Evolutionary conservation across 495 filamentous ascomycete species (phyloP), one percentile per base, ranked within the genome.

Genomic region (Penicillium coffeae): DNA sequence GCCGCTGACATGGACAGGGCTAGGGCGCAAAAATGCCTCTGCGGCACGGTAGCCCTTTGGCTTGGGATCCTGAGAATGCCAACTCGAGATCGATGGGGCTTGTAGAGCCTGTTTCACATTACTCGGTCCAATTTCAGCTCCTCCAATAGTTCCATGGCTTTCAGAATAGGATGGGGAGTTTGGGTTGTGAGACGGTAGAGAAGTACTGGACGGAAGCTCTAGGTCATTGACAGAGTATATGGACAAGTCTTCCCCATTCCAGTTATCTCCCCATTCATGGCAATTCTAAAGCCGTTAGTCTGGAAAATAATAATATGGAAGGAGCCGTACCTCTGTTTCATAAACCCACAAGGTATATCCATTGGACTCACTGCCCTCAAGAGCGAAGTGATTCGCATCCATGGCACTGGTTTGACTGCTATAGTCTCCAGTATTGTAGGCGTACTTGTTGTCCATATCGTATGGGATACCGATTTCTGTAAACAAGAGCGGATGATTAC

Each of bases 391-490:
- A 58, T 96, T 97, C 21, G 93, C 93, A 73, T 98, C 93, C 87
- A 97, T 90, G 15, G 93, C 94, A 9, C 87, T 84, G 22, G 84
- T 87, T 58, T 98, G 93, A 52, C 89, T 96, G 45, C 87, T 85
- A 60, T 94, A 99, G 58, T 99, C 87, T 3, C 93, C 93, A n/a
- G 90, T 95, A 63, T 88, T 87, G 66, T 99, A 99, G 1, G 93
- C 93, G 53, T 90, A 70, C 66, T 95, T 88, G 47, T 94, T 81
- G 59, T 99, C 91, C 93, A 99, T 99, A 64, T 99, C 94, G 60
- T 96, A 99, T 0, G 93, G 93, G 50, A 97, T 96, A 19, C 93
- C 93, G 56, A 96, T 96, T 59, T 99, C 93, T 1, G 88, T 94
- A 62, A 95, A 87, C 9, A 98, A 70, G 55, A 92, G 86, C 1